These are phyloP conservation scores for Monosporozyma siamensis DNA, from an alignment of 805 yeast genomes.

Conservation along the genomic window DNA sequence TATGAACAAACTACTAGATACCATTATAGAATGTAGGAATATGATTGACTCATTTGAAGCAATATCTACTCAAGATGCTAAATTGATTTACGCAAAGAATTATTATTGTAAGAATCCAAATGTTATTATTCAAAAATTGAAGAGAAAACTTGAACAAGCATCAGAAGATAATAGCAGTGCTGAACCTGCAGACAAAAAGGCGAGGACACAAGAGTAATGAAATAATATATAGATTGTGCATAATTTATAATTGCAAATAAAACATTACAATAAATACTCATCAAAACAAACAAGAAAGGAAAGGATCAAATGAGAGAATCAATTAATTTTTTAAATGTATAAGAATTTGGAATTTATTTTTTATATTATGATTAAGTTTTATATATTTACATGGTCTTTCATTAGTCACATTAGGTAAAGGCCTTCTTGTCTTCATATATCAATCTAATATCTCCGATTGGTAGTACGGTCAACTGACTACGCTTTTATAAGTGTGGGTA, in stretches of 20 bases:
- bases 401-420: conserved; percentile 1
- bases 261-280: too few relatives aligned
- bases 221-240: too few relatives aligned
- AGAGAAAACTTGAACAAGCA: conserved; percentile 32
- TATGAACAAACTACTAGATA: conserved; percentile 37
- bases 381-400: conserved; percentile 8
- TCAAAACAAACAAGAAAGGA: too few relatives aligned
- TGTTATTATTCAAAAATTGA: conserved; percentile 42
- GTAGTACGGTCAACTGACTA: conserved; percentile 2
- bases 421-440: not conserved
- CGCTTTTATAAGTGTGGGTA: conserved; percentile 27
- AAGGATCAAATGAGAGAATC: too few relatives aligned
- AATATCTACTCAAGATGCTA: conserved; percentile 54
- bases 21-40: conserved; percentile 42
- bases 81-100: conserved; percentile 51
- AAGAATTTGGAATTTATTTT: not conserved
- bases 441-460: not conserved
- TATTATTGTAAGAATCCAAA: conserved; percentile 55
- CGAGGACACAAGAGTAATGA: too few relatives aligned
- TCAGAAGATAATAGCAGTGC: conserved; percentile 1
- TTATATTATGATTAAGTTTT: not conserved
- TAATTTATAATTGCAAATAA: too few relatives aligned
- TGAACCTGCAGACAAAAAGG: conserved; percentile 9
- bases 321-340: too few relatives aligned
- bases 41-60: conserved; percentile 35